Evolutionary conservation across 2,329 filamentous ascomycete species (phyloP), one percentile per base, ranked within the genome.

Genomic region (Chrysoporthe austroafricana): DNA sequence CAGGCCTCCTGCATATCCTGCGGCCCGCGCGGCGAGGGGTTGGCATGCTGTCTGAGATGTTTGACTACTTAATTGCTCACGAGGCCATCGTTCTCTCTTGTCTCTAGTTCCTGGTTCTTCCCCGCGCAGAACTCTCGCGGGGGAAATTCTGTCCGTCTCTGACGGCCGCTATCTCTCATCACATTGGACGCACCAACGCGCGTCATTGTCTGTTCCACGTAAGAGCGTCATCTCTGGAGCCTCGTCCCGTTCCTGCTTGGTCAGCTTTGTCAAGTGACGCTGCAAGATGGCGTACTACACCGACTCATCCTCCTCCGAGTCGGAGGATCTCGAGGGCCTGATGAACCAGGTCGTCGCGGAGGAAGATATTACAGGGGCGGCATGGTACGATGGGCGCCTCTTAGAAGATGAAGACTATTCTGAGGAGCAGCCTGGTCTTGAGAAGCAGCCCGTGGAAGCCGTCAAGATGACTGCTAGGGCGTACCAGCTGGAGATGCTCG

Each of bases 341-440:
- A 90, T 97, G 67, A 86, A 87, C 66, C 91, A 91, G 54, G 94
- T 93, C 5, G 92, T 97, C 69, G 91, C 96, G 72, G 94, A 97
- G 77, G 61, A 64, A 21, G 56, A 44, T 62, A 46, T 59, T 7
- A 61, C 59, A 3, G 21, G 26, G 7, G 62, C 57, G 42, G 54
- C 67, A 61, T 69, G 67, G 67, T 36, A 34, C 36, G 46, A 13
- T n/a, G 61, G 60, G 21, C 36, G 5, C 7, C 16, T 39, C 4
- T 42, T 46, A 4, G 64, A 67, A 26, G 48, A 59, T 11, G 56
- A 52, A 32, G 61, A 44, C 5, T 5, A 34, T 16, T 11, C 44
- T 8, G 5, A 18, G 21, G 62, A 52, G 58, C n/a, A 57, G 42
- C 34, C 60, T 39, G 6, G 11, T 42, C 16, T 4, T 21, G 16